Percentiles rank a stretch among this genome's conserved stretches.
Conservation (phyloP, 139 green algal genomes). For the Ettlia oleoabundans region DNA sequence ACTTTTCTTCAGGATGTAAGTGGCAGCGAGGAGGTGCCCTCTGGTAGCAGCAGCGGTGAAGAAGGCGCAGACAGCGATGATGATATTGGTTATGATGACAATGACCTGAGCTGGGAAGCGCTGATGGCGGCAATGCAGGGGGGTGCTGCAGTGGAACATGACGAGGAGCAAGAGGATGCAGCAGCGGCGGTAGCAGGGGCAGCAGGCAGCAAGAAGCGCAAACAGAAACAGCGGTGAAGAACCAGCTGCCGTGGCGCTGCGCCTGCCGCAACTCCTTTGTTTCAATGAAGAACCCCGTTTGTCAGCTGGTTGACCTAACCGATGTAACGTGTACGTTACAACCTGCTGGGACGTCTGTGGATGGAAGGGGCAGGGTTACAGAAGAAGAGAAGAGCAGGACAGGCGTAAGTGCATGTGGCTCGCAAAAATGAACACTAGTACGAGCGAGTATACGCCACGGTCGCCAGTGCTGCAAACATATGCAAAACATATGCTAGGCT, state of each 20-base stretch:
- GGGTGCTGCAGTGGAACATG: neutral
- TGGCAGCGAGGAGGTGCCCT: conserved; percentile 13
- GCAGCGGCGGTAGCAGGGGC: neutral
- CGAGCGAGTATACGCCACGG: too few relatives aligned
- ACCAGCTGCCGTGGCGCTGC: neutral
- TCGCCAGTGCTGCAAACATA: too few relatives aligned
- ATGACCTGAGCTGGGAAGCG: conserved; percentile 88
- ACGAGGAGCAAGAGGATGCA: neutral
- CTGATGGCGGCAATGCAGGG: conserved; percentile 77
- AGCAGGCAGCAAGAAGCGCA: conserved; percentile 5
- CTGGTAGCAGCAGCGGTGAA: conserved; percentile 13
- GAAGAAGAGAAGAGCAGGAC: neutral
- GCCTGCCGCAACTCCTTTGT: too few relatives aligned
- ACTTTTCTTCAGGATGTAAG: too few relatives aligned
- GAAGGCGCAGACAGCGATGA: conserved; percentile 44
- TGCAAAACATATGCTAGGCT: too few relatives aligned
- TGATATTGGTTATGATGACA: conserved; percentile 79
- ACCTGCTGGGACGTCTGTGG: too few relatives aligned
- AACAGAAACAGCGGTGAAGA: conserved; percentile 29
- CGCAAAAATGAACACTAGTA: neutral
- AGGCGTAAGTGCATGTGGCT: neutral
- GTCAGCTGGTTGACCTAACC: neutral
- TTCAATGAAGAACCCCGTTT: too few relatives aligned
- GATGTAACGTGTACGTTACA: too few relatives aligned
- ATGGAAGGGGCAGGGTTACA: too few relatives aligned